These are phyloP conservation scores for Spencermartinsiella ligniputridi DNA, from an alignment of 1,139 yeast species.

Conservation along the genomic window DNA sequence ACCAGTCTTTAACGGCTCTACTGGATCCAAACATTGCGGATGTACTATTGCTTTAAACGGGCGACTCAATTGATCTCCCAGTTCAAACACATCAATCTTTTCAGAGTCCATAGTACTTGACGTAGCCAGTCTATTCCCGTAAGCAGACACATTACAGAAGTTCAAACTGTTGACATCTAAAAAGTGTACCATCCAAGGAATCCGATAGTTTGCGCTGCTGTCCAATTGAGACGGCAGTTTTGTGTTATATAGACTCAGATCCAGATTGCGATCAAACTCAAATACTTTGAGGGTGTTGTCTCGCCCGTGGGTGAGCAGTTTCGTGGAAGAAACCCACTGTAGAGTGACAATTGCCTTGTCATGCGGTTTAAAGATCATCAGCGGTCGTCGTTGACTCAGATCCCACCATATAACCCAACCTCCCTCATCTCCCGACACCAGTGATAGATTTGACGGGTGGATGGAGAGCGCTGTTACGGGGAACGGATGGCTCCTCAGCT, in stretches of 20 bases:
- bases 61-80: slow-evolving; percentile 15
- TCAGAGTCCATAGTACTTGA: slow-evolving; percentile 38
- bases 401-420: slow-evolving; percentile 40
- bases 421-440: slow-evolving; percentile 36
- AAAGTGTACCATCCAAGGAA: slow-evolving; percentile 34
- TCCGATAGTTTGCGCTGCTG: slow-evolving; percentile 20
- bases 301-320: slow-evolving; percentile 37
- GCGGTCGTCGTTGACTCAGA: slow-evolving; percentile 34
- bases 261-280: slow-evolving; percentile 18
- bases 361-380: slow-evolving; percentile 36
- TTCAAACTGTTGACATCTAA: slow-evolving; percentile 39
- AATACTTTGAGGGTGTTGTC: slow-evolving; percentile 34
- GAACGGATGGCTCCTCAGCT: slow-evolving; percentile 29
- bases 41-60: slow-evolving; percentile 13
- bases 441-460: slow-evolving; percentile 12
- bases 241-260: slow-evolving; percentile 11
- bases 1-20: slow-evolving; percentile 24
- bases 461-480: slow-evolving; percentile 27
- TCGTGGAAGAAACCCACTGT: slow-evolving; percentile 21
- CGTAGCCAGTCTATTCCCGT: slow-evolving; percentile 28
- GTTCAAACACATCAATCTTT: slow-evolving; percentile 32
- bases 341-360: slow-evolving; percentile 29
- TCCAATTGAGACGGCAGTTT: slow-evolving; percentile 17
- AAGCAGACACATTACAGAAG: slow-evolving; percentile 33
- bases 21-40: not conserved